A percentile compares a stretch with the other conserved stretches of the same genome.
phyloP scores from a whole-genome alignment of 1,284 basidiomycete genomes.

The Phellinidium pouzarii region DNA sequence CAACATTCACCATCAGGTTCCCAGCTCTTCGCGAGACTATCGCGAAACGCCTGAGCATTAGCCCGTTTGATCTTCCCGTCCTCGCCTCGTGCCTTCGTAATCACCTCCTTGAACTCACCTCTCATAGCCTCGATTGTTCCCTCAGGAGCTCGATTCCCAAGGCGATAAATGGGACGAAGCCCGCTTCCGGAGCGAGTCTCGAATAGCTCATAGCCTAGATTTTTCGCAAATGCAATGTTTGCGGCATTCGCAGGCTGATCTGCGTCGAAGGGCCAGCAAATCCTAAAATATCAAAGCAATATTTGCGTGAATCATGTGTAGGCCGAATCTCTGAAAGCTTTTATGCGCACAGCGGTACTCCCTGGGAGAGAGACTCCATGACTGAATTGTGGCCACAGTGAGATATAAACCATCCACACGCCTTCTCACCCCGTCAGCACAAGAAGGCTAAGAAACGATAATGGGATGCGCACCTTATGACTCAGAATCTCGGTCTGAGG shows the following conservation, averaged over 20 bases:
- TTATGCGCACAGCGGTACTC: constrained; percentile 18
- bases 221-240: constrained; percentile 20
- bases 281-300: constrained; percentile 19
- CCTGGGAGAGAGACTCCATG: constrained; percentile 17
- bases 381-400: constrained; percentile 21
- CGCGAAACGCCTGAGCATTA: constrained; percentile 10
- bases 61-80: constrained; percentile 8
- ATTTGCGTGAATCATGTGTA: neutral
- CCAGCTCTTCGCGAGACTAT: constrained; percentile 7
- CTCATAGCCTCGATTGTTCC: constrained; percentile 9
- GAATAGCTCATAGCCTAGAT: constrained; percentile 26
- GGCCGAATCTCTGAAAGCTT: neutral
- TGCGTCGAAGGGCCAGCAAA: constrained; percentile 25
- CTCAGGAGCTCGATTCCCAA: neutral
- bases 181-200: constrained; percentile 25
- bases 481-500: constrained; percentile 19
- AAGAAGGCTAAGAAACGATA: neutral
- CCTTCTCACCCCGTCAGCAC: constrained; percentile 6
- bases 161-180: constrained; percentile 19
- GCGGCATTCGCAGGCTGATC: constrained; percentile 25
- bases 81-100: constrained; percentile 6
- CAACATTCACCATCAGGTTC: constrained; percentile 3
- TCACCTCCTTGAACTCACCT: neutral
- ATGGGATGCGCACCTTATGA: constrained; percentile 11
- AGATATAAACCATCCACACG: constrained; percentile 19